Percentiles rank a stretch among this genome's conserved stretches.
Evolutionary conservation across 257 asterid species (phyloP).

Genomic region (Cruciata laevipes): DNA sequence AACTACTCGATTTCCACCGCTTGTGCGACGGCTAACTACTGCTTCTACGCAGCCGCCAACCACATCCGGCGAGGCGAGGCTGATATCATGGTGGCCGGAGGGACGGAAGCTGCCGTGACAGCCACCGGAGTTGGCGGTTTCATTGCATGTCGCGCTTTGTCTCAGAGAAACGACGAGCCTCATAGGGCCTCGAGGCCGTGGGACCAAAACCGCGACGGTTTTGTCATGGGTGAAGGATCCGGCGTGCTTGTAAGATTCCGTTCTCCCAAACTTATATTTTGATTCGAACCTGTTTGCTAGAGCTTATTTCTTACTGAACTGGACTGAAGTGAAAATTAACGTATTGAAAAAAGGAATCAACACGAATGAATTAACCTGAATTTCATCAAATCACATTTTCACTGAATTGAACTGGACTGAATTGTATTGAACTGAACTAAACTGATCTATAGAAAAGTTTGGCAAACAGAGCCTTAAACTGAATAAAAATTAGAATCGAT

Average conservation of each 20-base stretch:
- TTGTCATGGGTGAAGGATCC: conserved; percentile 69
- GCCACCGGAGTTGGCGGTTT: conserved; percentile 33
- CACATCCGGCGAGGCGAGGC: conserved; percentile 40
- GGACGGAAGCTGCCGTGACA: conserved; percentile 34
- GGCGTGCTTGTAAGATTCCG: conserved; percentile 43
- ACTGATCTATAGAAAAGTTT: too few species aligned
- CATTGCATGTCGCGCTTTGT: conserved; percentile 34
- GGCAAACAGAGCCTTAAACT: too few species aligned
- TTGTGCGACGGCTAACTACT: conserved; percentile 36
- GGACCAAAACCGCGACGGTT: conserved; percentile 66
- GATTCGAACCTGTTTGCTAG: too few species aligned
- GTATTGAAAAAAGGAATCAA: too few species aligned
- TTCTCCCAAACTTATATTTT: too few species aligned
- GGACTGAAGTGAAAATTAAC: too few species aligned
- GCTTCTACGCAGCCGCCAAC: conserved; percentile 33
- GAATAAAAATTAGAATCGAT: too few species aligned
- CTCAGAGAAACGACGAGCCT: conserved; percentile 36
- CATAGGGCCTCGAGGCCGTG: conserved; percentile 66
- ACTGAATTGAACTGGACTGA: too few species aligned
- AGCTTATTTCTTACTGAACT: too few species aligned
- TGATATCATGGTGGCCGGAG: conserved; percentile 38
- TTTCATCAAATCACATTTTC: too few species aligned
- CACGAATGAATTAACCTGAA: too few species aligned
- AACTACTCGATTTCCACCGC: conserved; percentile 39
- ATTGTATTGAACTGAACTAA: too few species aligned